phyloP scores from a whole-genome alignment of 225 moss, liverwort and hornwort genomes.

The Straminergon stramineum region DNA sequence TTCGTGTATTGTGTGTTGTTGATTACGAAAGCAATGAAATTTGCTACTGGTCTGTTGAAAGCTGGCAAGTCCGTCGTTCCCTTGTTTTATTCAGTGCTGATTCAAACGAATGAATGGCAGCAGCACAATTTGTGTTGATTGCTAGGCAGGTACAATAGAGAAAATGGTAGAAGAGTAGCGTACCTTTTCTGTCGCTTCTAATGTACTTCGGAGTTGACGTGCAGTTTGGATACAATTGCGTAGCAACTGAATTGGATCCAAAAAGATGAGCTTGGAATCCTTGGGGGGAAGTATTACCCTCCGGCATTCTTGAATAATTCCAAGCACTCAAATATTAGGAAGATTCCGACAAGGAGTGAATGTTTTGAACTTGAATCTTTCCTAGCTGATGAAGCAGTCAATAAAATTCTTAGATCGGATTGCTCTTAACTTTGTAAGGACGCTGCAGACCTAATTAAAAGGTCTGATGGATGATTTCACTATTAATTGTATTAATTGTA shows the following conservation, averaged over 20 bases:
- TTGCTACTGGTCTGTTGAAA: not conserved
- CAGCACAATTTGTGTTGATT: not conserved
- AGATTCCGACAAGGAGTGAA: not conserved
- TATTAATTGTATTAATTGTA: no score
- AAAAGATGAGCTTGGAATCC: not conserved
- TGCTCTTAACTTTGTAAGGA: not conserved
- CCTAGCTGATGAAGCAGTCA: not conserved
- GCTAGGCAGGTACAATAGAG: not conserved
- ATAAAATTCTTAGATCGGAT: not conserved
- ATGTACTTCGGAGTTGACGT: not conserved
- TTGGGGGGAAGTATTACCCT: not conserved
- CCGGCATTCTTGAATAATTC: no score
- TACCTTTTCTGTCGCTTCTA: not conserved
- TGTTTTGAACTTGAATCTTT: not conserved
- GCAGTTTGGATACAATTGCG: not conserved
- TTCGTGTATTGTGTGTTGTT: not conserved
- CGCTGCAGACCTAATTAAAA: no score
- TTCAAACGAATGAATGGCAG: not conserved
- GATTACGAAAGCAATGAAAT: not conserved
- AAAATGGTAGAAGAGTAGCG: not conserved
- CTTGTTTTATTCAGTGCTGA: not conserved
- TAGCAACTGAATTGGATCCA: not conserved
- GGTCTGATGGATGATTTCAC: no score
- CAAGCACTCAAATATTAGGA: not conserved
- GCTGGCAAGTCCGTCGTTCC: not conserved